phyloP scores from a whole-genome alignment of 257 asterid genomes.

The Solanum gandarillasii region DNA sequence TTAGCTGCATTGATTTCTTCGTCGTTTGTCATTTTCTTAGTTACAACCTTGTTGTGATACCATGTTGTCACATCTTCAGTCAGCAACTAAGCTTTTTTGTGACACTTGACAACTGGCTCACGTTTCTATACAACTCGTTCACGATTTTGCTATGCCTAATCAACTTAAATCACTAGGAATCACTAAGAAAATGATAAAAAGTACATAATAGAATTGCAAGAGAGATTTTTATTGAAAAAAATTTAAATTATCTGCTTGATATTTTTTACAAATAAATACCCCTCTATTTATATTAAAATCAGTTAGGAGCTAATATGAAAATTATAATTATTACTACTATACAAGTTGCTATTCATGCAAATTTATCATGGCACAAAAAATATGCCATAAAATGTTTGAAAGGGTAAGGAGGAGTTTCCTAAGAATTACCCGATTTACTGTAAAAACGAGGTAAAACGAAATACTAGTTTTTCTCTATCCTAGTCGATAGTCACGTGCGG shows the following conservation, averaged over 20 bases:
- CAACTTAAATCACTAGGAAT: not conserved
- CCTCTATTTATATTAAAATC: not conserved
- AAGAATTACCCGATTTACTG: conserved; percentile 1
- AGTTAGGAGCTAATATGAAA: not conserved
- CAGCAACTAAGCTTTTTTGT: too few species aligned
- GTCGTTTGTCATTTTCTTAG: not conserved
- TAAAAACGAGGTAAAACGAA: conserved; percentile 17
- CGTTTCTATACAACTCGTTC: not conserved
- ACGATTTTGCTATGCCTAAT: too few species aligned
- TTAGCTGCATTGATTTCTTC: not conserved
- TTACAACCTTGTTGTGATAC: too few species aligned
- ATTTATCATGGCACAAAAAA: not conserved
- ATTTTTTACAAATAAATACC: too few species aligned
- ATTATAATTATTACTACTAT: too few species aligned
- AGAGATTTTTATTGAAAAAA: not conserved
- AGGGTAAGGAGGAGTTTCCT: not conserved
- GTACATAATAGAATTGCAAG: not conserved
- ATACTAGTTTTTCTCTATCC: conserved; percentile 8
- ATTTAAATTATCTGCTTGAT: not conserved
- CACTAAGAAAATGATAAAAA: too few species aligned
- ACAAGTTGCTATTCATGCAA: too few species aligned
- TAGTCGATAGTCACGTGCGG: conserved; percentile 47
- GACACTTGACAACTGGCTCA: not conserved
- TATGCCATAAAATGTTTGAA: not conserved
- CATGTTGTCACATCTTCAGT: not conserved